Percentiles rank a stretch among this genome's conserved stretches.
Conservation (phyloP, 345 rosid genomes). For the Excoecaria cochinchinensis region DNA sequence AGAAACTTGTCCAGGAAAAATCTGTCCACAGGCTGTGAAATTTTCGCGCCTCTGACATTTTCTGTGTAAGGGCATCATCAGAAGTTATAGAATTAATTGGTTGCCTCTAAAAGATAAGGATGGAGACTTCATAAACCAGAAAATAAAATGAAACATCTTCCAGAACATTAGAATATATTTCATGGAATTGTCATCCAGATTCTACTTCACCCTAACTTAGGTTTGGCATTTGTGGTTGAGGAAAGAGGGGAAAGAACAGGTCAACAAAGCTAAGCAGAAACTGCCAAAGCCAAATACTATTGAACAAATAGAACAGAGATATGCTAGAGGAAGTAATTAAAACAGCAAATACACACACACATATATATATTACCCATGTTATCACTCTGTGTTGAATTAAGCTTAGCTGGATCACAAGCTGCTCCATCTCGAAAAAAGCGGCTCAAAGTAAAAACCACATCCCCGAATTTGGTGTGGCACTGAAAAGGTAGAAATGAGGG, state of each 20-base stretch:
- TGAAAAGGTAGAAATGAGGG: constrained; percentile 37
- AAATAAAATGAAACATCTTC: background rate
- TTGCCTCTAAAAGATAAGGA: background rate
- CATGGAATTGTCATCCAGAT: background rate
- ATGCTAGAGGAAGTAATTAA: background rate
- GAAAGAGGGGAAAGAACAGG: background rate
- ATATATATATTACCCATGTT: constrained; percentile 46
- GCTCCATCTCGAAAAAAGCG: constrained; percentile 77
- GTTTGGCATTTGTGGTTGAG: background rate
- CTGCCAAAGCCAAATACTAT: constrained; percentile 4
- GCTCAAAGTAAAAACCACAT: constrained; percentile 71
- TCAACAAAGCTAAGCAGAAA: background rate
- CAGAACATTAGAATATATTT: background rate
- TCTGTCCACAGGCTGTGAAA: constrained; percentile 25
- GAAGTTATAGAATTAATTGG: constrained; percentile 17
- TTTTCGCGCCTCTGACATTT: constrained; percentile 24
- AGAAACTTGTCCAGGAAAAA: constrained; percentile 20
- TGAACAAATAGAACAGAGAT: background rate
- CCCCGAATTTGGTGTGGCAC: constrained; percentile 83
- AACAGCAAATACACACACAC: constrained; percentile 13
- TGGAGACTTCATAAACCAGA: background rate
- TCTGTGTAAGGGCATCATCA: constrained; percentile 27
- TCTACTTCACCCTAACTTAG: background rate
- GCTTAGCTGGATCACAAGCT: constrained; percentile 33
- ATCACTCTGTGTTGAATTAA: constrained; percentile 32